Evolutionary conservation across 148 eudicot species (phyloP).

Genomic region (Chenopodium album): DNA sequence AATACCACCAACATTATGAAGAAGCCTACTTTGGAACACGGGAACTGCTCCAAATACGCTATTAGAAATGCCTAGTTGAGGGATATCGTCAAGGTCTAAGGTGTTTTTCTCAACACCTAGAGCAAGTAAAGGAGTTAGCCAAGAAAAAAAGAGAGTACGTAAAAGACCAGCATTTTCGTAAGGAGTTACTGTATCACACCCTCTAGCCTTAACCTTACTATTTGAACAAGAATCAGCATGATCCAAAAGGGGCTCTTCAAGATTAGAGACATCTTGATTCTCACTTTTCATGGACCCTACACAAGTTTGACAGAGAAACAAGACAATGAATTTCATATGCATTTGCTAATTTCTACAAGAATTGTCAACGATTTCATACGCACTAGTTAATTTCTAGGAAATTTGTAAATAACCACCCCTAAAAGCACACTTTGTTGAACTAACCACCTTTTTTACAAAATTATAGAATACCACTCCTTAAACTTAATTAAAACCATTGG

Average conservation of each 20-base stretch:
- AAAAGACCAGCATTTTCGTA: constrained; percentile 14
- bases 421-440: too few relatives aligned
- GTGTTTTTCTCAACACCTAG: background rate
- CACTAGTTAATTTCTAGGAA: too few relatives aligned
- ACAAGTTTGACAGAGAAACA: background rate
- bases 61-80: constrained; percentile 6
- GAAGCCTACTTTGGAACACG: constrained; percentile 6
- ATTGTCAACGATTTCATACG: too few relatives aligned
- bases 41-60: constrained; percentile 10
- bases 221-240: background rate
- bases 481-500: too few relatives aligned
- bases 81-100: constrained; percentile 18
- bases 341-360: too few relatives aligned
- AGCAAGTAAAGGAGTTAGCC: constrained; percentile 13
- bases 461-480: too few relatives aligned
- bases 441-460: too few relatives aligned
- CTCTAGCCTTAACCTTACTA: background rate
- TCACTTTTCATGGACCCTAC: background rate
- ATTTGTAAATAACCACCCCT: too few relatives aligned
- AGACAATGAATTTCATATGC: too few relatives aligned
- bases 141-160: constrained; percentile 7
- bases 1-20: background rate
- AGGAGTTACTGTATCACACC: constrained; percentile 4
- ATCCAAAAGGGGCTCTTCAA: constrained; percentile 6
- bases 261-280: background rate